Evolutionary conservation across 306 rosid genomes (phyloP).

Genomic region (Quercus rubra): DNA sequence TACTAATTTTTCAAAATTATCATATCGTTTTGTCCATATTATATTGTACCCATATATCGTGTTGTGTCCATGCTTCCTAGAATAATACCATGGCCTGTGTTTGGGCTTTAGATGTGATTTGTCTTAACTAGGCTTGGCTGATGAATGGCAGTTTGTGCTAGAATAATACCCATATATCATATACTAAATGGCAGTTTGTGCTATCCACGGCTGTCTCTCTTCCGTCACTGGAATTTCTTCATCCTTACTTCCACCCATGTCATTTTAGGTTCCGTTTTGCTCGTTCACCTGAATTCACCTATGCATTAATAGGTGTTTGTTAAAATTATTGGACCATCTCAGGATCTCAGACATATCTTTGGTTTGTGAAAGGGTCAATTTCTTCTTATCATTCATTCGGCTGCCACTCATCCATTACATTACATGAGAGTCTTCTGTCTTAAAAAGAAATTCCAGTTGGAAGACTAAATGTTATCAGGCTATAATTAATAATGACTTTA

Average conservation of each 20-base stretch:
- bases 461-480: background rate
- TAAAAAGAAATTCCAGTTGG: background rate
- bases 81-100: no score
- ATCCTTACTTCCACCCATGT: background rate
- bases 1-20: no score
- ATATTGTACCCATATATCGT: no score
- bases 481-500: slow-evolving; percentile 22
- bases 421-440: background rate
- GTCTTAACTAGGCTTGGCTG: background rate
- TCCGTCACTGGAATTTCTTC: background rate
- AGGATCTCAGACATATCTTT: background rate
- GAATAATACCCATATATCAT: background rate
- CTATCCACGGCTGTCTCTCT: background rate
- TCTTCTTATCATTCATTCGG: background rate
- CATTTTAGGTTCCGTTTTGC: background rate
- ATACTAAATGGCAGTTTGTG: background rate
- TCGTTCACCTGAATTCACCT: background rate
- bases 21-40: no score
- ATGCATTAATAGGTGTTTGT: background rate
- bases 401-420: background rate
- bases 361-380: background rate
- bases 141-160: no score
- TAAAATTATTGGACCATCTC: background rate
- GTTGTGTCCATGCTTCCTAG: no score
- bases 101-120: background rate